Conservation (phyloP, 1,139 yeast species). For the Eremothecium sinecaudum region DNA sequence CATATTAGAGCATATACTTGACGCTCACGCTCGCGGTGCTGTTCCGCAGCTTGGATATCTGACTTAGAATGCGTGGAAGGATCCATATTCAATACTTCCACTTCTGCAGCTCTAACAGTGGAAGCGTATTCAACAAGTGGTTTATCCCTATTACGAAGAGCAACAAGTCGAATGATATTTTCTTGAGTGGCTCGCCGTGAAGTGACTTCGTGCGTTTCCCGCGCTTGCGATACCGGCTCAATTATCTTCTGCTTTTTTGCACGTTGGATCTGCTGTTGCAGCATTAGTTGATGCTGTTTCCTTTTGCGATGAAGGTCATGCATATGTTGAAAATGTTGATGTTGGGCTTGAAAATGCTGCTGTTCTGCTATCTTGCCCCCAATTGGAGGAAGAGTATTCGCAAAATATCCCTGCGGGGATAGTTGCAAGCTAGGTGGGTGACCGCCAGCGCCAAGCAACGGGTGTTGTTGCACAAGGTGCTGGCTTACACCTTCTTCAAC, state of each 20-base stretch:
- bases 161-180: conserved; percentile 23
- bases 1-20: conserved; percentile 79
- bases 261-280: conserved; percentile 7
- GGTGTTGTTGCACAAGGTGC: neutral
- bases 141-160: conserved; percentile 21
- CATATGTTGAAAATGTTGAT: conserved; percentile 5
- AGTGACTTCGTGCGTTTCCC: conserved; percentile 1
- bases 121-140: conserved; percentile 27
- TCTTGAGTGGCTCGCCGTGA: conserved; percentile 24
- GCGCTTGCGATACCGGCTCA: conserved; percentile 63
- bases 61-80: conserved; percentile 23
- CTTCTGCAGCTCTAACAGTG: conserved; percentile 26
- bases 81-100: conserved; percentile 26
- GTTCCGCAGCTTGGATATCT: conserved; percentile 27
- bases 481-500: neutral
- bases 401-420: conserved; percentile 6
- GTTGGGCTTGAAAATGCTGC: conserved; percentile 10
- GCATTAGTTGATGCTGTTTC: conserved; percentile 9
- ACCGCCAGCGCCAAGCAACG: neutral
- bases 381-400: conserved; percentile 8
- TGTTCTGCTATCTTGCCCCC: conserved; percentile 3
- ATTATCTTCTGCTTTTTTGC: conserved; percentile 8
- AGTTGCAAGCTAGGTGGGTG: conserved; percentile 6
- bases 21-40: conserved; percentile 50
- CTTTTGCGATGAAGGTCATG: conserved; percentile 5